A percentile compares a stretch with the other conserved stretches of the same genome.
phyloP scores from a whole-genome alignment of 306 rosid species.

The Quercus variabilis region DNA sequence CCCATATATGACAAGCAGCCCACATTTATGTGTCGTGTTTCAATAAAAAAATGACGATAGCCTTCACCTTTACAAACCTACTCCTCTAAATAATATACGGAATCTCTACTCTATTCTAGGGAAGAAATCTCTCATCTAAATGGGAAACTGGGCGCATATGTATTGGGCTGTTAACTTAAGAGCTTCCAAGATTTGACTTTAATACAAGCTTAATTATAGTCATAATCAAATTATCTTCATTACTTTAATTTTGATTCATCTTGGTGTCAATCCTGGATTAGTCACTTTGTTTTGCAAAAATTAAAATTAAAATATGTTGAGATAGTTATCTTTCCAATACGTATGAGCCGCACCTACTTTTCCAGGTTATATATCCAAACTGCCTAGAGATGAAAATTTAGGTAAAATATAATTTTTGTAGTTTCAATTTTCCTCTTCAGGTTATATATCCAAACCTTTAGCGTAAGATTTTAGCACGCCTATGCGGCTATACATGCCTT shows the following conservation, averaged over 20 bases:
- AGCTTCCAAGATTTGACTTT: too few relatives aligned
- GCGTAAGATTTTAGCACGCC: conserved; percentile 7
- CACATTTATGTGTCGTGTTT: too few relatives aligned
- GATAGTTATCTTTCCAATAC: not conserved
- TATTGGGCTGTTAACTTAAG: too few relatives aligned
- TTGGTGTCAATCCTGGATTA: not conserved
- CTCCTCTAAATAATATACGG: too few relatives aligned
- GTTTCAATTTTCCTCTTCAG: not conserved
- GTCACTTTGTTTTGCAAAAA: not conserved
- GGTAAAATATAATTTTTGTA: not conserved
- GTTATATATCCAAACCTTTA: not conserved
- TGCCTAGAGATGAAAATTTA: not conserved
- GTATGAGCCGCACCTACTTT: not conserved
- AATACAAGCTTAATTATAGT: too few relatives aligned
- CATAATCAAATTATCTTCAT: too few relatives aligned
- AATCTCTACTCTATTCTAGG: too few relatives aligned
- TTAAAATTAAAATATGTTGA: not conserved
- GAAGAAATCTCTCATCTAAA: too few relatives aligned
- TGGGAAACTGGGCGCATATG: too few relatives aligned
- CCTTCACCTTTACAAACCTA: too few relatives aligned
- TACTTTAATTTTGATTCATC: not conserved
- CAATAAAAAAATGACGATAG: too few relatives aligned
- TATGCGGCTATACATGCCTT: not conserved
- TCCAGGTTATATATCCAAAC: not conserved
- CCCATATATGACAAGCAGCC: too few relatives aligned